Percentiles rank a stretch among this genome's conserved stretches.
phyloP scores from a whole-genome alignment of 768 basidiomycete genomes.

The Tubosaeta sp. region DNA sequence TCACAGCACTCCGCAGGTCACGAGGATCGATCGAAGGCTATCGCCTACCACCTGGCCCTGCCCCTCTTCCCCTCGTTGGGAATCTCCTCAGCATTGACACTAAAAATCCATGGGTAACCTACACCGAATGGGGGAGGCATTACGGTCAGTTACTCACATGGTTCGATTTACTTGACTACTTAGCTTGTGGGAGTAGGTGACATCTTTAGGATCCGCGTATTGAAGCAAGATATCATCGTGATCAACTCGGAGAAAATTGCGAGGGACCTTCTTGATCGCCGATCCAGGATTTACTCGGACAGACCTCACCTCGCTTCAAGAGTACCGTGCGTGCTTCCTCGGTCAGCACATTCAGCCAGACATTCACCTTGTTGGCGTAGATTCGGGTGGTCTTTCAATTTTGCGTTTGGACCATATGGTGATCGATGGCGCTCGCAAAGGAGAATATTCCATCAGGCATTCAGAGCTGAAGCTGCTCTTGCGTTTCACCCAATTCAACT shows the following conservation, averaged over 20 bases:
- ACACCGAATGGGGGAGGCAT: neutral
- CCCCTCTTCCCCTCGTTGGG: neutral
- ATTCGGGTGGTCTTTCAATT: slow-evolving; percentile 21
- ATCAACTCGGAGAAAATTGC: neutral
- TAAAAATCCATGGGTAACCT: neutral
- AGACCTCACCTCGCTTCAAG: neutral
- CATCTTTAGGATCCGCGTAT: neutral
- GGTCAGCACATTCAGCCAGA: neutral
- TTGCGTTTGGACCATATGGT: slow-evolving; percentile 16
- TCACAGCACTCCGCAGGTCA: neutral
- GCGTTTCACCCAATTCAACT: slow-evolving; percentile 17
- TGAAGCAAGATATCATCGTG: neutral
- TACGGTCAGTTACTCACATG: neutral
- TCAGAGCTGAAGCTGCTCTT: slow-evolving; percentile 14
- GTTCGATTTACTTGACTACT: neutral
- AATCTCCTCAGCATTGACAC: neutral
- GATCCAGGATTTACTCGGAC: neutral
- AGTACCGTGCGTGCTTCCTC: neutral
- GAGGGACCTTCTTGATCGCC: neutral
- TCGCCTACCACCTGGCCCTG: neutral
- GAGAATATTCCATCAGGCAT: slow-evolving; percentile 23
- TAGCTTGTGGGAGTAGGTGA: neutral
- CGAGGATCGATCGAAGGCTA: neutral
- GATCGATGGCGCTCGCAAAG: slow-evolving; percentile 23
- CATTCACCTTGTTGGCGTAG: neutral